A percentile compares a stretch with the other conserved stretches of the same genome.
Conservation (phyloP, 1,284 basidiomycete species). For the Gymnopus androsaceus region DNA sequence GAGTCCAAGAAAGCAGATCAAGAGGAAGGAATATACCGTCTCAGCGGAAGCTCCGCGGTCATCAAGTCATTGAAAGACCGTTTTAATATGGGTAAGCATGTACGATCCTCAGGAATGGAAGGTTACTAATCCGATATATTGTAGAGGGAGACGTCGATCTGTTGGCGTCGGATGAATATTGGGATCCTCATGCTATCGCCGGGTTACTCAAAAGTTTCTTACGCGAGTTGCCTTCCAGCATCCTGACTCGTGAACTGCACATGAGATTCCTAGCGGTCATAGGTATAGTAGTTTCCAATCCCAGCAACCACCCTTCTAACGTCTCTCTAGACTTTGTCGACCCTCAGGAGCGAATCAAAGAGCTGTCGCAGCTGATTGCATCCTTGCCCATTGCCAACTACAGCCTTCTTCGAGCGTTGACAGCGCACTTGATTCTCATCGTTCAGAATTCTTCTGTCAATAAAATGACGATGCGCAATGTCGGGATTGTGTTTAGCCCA, state of each 20-base stretch:
- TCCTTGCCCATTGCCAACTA: conserved; percentile 92
- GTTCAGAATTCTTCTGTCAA: conserved; percentile 88
- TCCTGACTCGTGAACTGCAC: conserved; percentile 90
- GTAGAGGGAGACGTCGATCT: conserved; percentile 91
- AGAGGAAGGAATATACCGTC: conserved; percentile 96
- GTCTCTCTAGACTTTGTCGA: conserved; percentile 76
- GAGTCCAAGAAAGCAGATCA: conserved; percentile 90
- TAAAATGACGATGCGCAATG: conserved; percentile 99
- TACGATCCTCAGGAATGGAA: not conserved
- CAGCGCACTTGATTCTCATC: conserved; percentile 94
- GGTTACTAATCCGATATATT: conserved; percentile 7
- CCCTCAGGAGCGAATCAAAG: conserved; percentile 83
- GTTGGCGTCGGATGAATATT: conserved; percentile 82
- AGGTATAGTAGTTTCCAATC: conserved; percentile 53
- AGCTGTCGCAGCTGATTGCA: conserved; percentile 85
- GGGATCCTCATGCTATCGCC: conserved; percentile 94
- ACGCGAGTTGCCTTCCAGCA: conserved; percentile 87
- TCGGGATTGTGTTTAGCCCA: conserved; percentile 97
- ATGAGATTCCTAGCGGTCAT: conserved; percentile 87
- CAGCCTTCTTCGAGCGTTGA: conserved; percentile 88
- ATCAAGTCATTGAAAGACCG: conserved; percentile 93
- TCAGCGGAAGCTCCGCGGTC: conserved; percentile 90
- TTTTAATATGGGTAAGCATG: conserved; percentile 79
- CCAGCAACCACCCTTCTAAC: conserved; percentile 11
- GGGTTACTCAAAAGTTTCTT: conserved; percentile 90